Evolutionary conservation across 331 rosid genomes (phyloP).

Genomic region (Malus hybrid): DNA sequence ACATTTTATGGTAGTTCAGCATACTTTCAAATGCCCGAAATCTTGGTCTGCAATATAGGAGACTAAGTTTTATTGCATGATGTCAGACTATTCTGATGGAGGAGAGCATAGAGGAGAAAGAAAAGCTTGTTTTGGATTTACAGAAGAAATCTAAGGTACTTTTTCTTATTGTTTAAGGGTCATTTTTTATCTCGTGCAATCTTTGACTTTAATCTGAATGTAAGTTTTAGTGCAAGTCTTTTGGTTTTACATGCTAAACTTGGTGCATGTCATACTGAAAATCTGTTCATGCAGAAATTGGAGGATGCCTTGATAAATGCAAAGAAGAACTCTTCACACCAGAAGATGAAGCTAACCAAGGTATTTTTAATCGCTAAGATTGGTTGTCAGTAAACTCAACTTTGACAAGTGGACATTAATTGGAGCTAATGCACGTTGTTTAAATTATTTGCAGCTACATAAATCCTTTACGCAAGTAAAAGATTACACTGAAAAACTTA

Average conservation of each 20-base stretch:
- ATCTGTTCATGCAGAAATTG: conserved; percentile 50
- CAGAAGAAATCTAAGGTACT: conserved; percentile 69
- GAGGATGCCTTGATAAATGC: conserved; percentile 78
- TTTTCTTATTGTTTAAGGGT: conserved; percentile 3
- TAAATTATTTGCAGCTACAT: conserved; percentile 55
- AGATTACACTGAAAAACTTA: conserved; percentile 54
- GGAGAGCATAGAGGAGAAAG: conserved; percentile 42
- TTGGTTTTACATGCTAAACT: neutral
- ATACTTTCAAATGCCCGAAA: neutral
- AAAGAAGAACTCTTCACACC: conserved; percentile 63
- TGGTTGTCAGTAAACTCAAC: neutral
- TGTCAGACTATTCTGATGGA: conserved; percentile 58
- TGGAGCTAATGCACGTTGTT: neutral
- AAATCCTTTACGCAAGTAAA: conserved; percentile 50
- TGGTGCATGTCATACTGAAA: conserved; percentile 6
- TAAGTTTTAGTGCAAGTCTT: neutral
- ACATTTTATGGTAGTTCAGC: neutral
- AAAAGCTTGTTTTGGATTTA: conserved; percentile 41
- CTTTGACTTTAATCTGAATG: conserved; percentile 4
- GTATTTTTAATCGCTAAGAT: conserved; percentile 28
- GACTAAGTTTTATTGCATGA: conserved; percentile 18
- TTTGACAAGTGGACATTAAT: neutral
- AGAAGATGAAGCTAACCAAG: conserved; percentile 59
- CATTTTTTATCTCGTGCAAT: neutral
- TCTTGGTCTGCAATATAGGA: neutral